These are phyloP conservation scores for Arthroderma uncinatum DNA, from an alignment of 2,329 filamentous ascomycete species.

Conservation along the genomic window DNA sequence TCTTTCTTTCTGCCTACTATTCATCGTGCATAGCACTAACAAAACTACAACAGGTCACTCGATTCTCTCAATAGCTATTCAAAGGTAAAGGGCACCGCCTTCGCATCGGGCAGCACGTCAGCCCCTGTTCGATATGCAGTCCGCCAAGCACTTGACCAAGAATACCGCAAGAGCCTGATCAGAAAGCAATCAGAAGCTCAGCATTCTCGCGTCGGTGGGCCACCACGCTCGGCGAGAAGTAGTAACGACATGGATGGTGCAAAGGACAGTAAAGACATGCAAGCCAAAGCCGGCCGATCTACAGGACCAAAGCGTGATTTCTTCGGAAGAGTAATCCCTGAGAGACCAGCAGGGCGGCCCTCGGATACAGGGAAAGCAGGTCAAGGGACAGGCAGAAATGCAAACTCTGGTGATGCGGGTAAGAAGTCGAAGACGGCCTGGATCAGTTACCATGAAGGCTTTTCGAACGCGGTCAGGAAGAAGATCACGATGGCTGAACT, in stretches of 20 bases:
- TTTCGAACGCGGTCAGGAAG: slow-evolving; percentile 85
- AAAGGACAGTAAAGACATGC: slow-evolving; percentile 16
- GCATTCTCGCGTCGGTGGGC: slow-evolving; percentile 49
- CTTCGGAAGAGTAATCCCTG: slow-evolving; percentile 61
- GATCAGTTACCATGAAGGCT: slow-evolving; percentile 82
- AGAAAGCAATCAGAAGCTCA: slow-evolving; percentile 55
- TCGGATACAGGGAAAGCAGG: not conserved
- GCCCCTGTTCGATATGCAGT: slow-evolving; percentile 82
- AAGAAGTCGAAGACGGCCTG: slow-evolving; percentile 55
- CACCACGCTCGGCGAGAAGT: slow-evolving; percentile 23
- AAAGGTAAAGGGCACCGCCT: slow-evolving; percentile 29
- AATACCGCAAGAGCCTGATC: slow-evolving; percentile 63
- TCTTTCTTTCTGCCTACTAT: slow-evolving; percentile 23
- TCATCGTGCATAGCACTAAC: slow-evolving; percentile 1
- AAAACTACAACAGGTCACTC: slow-evolving; percentile 42
- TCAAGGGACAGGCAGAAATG: slow-evolving; percentile 17
- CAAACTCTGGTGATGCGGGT: slow-evolving; percentile 11
- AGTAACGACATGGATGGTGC: slow-evolving; percentile 16
- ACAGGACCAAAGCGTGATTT: slow-evolving; percentile 61
- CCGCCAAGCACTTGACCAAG: slow-evolving; percentile 83
- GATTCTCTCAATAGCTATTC: slow-evolving; percentile 63
- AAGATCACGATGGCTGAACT: slow-evolving; percentile 73
- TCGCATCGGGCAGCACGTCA: slow-evolving; percentile 43
- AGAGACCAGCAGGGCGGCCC: not conserved
- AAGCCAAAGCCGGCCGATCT: slow-evolving; percentile 18